Conservation (phyloP, 768 basidiomycete genomes). For the Trametes villosa region DNA sequence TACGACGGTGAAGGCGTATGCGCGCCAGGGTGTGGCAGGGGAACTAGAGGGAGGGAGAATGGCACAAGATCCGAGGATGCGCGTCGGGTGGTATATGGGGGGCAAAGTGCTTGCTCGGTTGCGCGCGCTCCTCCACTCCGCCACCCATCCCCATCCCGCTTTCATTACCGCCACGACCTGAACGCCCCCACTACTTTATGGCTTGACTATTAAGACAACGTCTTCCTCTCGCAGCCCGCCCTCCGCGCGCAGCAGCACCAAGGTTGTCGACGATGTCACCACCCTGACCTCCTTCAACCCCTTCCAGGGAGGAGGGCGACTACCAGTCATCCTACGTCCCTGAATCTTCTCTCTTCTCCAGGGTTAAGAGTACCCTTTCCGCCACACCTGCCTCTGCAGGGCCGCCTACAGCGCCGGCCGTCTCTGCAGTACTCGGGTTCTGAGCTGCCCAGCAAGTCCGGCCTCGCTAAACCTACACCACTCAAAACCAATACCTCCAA, state of each 20-base stretch:
- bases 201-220: slow-evolving; percentile 38
- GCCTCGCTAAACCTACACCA: slow-evolving; percentile 62
- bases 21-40: background rate
- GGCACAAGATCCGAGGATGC: background rate
- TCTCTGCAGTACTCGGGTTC: slow-evolving; percentile 54
- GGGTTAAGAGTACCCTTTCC: slow-evolving; percentile 79
- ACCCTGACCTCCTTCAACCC: slow-evolving; percentile 88
- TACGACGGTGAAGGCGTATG: background rate
- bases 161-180: slow-evolving; percentile 17
- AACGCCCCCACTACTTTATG: slow-evolving; percentile 29
- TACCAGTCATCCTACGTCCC: slow-evolving; percentile 86
- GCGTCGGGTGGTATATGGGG: slow-evolving; percentile 24
- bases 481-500: slow-evolving; percentile 54
- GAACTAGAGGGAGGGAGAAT: background rate
- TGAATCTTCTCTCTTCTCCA: slow-evolving; percentile 78
- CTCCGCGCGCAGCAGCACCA: slow-evolving; percentile 64
- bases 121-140: background rate
- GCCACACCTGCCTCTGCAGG: slow-evolving; percentile 60
- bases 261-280: slow-evolving; percentile 60
- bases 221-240: slow-evolving; percentile 30
- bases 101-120: slow-evolving; percentile 3
- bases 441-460: slow-evolving; percentile 50
- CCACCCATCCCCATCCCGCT: background rate
- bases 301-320: slow-evolving; percentile 88
- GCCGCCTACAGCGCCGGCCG: slow-evolving; percentile 57